These are phyloP conservation scores for Dryadomyces quercivorus DNA, from an alignment of 2,329 filamentous ascomycete genomes.

Conservation along the genomic window DNA sequence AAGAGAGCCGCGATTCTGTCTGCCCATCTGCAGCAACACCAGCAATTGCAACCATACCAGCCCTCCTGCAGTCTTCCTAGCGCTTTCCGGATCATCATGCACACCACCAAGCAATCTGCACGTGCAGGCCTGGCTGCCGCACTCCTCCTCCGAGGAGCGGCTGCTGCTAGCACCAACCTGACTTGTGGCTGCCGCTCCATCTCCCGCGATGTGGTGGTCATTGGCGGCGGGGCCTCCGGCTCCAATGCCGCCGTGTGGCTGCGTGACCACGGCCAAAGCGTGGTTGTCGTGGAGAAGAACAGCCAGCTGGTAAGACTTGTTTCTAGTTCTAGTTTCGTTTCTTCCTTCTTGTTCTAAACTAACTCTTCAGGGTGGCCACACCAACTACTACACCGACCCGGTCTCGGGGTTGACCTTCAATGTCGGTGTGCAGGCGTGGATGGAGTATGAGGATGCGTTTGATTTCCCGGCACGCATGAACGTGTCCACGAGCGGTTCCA, in stretches of 20 bases:
- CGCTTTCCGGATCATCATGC: background rate
- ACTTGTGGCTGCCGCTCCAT: background rate
- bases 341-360: background rate
- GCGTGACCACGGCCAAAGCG: slow-evolving; percentile 5
- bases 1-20: background rate
- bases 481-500: slow-evolving; percentile 18
- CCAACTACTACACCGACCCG: slow-evolving; percentile 19
- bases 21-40: background rate
- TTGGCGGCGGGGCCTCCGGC: slow-evolving; percentile 10
- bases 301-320: slow-evolving; percentile 5
- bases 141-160: background rate
- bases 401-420: slow-evolving; percentile 13
- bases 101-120: background rate
- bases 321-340: no score
- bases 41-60: background rate
- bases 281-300: slow-evolving; percentile 8
- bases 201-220: slow-evolving; percentile 6
- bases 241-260: slow-evolving; percentile 9
- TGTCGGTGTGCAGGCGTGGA: slow-evolving; percentile 13
- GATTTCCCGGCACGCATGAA: slow-evolving; percentile 20
- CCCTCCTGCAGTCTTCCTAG: background rate
- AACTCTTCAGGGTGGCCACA: slow-evolving; percentile 19
- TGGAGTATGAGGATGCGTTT: slow-evolving; percentile 21
- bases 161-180: background rate
- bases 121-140: background rate